Conservation (phyloP, 345 rosid species). For the Salix purpurea region DNA sequence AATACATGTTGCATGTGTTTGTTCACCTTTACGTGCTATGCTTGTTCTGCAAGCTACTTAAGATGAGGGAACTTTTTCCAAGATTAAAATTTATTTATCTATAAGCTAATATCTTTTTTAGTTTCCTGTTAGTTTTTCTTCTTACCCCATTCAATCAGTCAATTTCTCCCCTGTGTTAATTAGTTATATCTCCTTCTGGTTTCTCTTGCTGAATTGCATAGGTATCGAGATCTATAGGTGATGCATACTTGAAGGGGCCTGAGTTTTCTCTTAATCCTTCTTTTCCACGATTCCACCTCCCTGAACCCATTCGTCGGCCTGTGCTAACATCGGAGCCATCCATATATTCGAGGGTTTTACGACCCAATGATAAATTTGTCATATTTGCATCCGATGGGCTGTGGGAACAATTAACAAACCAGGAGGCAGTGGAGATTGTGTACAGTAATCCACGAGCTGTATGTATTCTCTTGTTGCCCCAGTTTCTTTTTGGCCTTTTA, state of each 20-base stretch:
- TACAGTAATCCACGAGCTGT: constrained; percentile 61
- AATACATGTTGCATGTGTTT: neutral
- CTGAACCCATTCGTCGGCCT: constrained; percentile 70
- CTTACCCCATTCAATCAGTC: neutral
- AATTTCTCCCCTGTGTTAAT: neutral
- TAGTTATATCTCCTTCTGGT: neutral
- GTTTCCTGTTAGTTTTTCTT: neutral
- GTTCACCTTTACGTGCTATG: neutral
- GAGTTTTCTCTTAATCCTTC: constrained; percentile 85
- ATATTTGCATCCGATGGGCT: constrained; percentile 97
- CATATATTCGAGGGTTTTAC: constrained; percentile 51
- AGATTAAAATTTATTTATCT: neutral
- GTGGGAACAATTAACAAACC: constrained; percentile 81
- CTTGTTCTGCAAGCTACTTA: neutral
- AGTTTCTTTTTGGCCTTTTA: neutral
- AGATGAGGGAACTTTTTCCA: neutral
- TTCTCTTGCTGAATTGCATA: constrained; percentile 17
- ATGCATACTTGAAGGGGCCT: constrained; percentile 86
- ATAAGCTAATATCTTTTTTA: neutral
- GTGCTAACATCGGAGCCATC: constrained; percentile 83
- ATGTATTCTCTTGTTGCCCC: constrained; percentile 22
- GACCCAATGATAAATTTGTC: constrained; percentile 67
- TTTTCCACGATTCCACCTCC: constrained; percentile 73
- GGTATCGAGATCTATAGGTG: constrained; percentile 96
- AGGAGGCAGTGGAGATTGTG: constrained; percentile 81